Base-by-base conservation (phyloP, 1,139 yeast species). In the Blastobotrys arbuscula region DNA sequence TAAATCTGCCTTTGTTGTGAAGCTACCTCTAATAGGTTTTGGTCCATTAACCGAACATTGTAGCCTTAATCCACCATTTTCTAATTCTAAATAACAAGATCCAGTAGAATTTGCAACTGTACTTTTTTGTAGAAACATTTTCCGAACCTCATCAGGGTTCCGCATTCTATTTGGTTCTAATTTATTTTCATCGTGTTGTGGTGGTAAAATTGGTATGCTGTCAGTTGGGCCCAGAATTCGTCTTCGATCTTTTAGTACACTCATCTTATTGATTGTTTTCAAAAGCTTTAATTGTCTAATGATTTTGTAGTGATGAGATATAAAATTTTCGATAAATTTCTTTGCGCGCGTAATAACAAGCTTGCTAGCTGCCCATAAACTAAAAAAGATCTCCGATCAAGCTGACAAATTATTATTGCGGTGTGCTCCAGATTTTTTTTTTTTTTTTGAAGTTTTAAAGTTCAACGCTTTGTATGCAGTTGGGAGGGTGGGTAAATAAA, bases 1-100 rank as follows among this genome's bases (percentile, higher is more conserved):
- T 43, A 87, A 70, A 2, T 80, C 73, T 1, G 94, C 94, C 50
- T 79, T 73, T 39, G 83, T 81, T 31, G 80, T 74, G 63, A 85
- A 86, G 1, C 87, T 77, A 0, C 90, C 89, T 53, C 87, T 73
- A 44, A 85, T 81, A 6, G 97, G 96, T 55, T 92, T 75, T 10
- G 97, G 97, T 0, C 97, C 97, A 65, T 83, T 87, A 0, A 90
- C 83, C 1, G 89, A 76, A 1, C 83, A 82, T 52, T 84, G 80
- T 7, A 89, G 68, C 37, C 81, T 74, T 28, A 79, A 77, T 45
- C 75, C 76, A 15, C 78, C 84, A 5, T 19, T 30, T n/a, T 24
- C 42, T 12, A 77, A 73, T 64, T 90, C 97, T 35, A 87, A 64
- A 59, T 83, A 85, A 12, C 94, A 77, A 9, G 96, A 87, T 1